Conservation (phyloP, 192 early-diverging fungal genomes). For the Powellomyces hirtus region DNA sequence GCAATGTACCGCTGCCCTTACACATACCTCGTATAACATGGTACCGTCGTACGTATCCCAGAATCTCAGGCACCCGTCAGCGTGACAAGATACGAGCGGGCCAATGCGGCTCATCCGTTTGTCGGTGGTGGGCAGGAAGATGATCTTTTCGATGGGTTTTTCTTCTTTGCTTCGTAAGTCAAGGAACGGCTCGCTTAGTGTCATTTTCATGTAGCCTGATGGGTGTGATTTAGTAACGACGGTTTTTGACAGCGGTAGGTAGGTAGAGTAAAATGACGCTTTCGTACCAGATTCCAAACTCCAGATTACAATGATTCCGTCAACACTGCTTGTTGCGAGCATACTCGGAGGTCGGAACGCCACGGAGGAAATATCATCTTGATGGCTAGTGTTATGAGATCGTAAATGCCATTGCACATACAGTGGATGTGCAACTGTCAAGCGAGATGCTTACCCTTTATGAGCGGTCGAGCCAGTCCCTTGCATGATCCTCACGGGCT, state of each 20-base stretch:
- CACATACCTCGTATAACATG: constrained; percentile 49
- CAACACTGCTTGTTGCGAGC: constrained; percentile 43
- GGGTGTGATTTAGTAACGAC: background rate
- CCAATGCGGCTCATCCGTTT: constrained; percentile 14
- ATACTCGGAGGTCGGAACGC: constrained; percentile 50
- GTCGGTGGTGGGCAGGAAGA: constrained; percentile 17
- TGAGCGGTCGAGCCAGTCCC: background rate
- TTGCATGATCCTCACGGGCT: constrained; percentile 50
- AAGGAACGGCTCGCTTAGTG: constrained; percentile 44
- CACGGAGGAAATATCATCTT: constrained; percentile 55
- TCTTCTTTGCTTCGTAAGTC: constrained; percentile 53
- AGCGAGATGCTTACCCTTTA: background rate
- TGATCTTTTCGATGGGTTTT: constrained; percentile 51
- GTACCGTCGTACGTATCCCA: constrained; percentile 54
- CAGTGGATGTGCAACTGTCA: constrained; percentile 41
- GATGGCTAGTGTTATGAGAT: constrained; percentile 37
- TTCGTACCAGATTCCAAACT: constrained; percentile 43
- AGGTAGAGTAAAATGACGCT: too few species aligned
- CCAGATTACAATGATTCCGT: constrained; percentile 51
- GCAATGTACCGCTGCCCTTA: background rate
- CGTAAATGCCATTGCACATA: background rate
- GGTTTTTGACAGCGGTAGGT: background rate
- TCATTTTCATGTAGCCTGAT: constrained; percentile 39
- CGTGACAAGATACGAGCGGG: constrained; percentile 49
- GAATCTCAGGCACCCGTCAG: constrained; percentile 53